Conservation (phyloP, 352 stramenopile species). For the Phytopythium sindhum region DNA sequence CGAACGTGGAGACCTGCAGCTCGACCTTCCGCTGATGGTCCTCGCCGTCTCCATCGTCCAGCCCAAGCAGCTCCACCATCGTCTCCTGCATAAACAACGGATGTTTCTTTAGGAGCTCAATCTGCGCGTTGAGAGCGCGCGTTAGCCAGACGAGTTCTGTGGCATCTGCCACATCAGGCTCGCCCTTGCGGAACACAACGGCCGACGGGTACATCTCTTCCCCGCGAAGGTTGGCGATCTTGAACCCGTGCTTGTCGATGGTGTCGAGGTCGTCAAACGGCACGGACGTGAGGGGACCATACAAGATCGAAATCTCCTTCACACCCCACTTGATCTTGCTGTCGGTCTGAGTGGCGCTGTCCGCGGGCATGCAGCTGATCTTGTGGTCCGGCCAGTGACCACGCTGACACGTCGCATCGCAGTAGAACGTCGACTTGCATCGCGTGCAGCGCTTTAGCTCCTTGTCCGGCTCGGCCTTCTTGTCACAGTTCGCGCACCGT, state of each 20-base stretch:
- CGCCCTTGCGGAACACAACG: conserved; percentile 71
- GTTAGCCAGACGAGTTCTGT: conserved; percentile 72
- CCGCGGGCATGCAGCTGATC: conserved; percentile 60
- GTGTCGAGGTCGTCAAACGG: conserved; percentile 79
- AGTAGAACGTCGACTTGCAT: conserved; percentile 86
- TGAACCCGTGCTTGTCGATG: conserved; percentile 53
- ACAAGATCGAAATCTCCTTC: conserved; percentile 84
- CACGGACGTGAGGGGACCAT: conserved; percentile 57
- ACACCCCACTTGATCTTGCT: conserved; percentile 71
- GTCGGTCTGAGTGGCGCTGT: conserved; percentile 17
- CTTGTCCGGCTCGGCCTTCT: conserved; percentile 45
- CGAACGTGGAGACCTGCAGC: conserved; percentile 53
- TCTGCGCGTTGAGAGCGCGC: conserved; percentile 56
- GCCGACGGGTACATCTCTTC: conserved; percentile 63
- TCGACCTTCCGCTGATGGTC: conserved; percentile 49
- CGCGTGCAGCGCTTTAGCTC: conserved; percentile 82
- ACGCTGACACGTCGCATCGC: conserved; percentile 66
- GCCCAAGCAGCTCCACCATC: conserved; percentile 53
- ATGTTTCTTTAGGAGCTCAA: conserved; percentile 63
- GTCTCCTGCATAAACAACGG: conserved; percentile 70
- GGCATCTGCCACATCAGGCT: conserved; percentile 55
- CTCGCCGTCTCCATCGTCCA: conserved; percentile 40
- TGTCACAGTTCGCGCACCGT: conserved; percentile 75
- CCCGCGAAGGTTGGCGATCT: conserved; percentile 40
- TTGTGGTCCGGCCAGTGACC: conserved; percentile 84